Evolutionary conservation across 1,139 yeast genomes (phyloP).

Genomic region (Candida glucosophila): DNA sequence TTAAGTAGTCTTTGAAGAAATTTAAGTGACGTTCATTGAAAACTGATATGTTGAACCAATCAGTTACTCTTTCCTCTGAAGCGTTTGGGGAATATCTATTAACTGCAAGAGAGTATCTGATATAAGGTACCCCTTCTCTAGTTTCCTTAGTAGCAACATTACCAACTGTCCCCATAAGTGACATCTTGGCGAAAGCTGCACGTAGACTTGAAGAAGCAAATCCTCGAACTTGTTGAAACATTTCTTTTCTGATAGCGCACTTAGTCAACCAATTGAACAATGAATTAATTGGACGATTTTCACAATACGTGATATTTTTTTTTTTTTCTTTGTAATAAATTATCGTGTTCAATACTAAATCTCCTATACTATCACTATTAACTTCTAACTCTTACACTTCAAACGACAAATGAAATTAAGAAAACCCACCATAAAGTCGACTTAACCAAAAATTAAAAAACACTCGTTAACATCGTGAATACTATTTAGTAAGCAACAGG

Average conservation of each 20-base stretch:
- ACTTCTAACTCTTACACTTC: too few relatives aligned
- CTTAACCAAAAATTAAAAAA: too few relatives aligned
- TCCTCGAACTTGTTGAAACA: constrained; percentile 15
- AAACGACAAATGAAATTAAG: too few relatives aligned
- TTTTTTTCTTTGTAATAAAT: too few relatives aligned
- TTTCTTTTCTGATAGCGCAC: constrained; percentile 18
- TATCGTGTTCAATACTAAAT: too few relatives aligned
- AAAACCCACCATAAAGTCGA: too few relatives aligned
- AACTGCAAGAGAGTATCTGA: constrained; percentile 38
- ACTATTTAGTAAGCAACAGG: too few relatives aligned
- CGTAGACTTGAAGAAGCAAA: constrained; percentile 25
- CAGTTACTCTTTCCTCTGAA: constrained; percentile 23
- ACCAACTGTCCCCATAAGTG: constrained; percentile 37
- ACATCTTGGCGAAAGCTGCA: constrained; percentile 33
- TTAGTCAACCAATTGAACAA: too few relatives aligned
- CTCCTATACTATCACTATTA: too few relatives aligned
- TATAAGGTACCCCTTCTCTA: constrained; percentile 27
- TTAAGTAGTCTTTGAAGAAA: constrained; percentile 31
- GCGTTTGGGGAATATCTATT: constrained; percentile 26
- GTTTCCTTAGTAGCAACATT: constrained; percentile 29
- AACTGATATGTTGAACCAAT: constrained; percentile 36
- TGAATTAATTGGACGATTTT: too few relatives aligned
- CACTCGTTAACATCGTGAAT: too few relatives aligned
- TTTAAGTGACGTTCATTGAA: constrained; percentile 31
- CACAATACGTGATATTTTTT: too few relatives aligned